Conservation (phyloP, 148 eudicot genomes). For the Vaccinium myrtillus region DNA sequence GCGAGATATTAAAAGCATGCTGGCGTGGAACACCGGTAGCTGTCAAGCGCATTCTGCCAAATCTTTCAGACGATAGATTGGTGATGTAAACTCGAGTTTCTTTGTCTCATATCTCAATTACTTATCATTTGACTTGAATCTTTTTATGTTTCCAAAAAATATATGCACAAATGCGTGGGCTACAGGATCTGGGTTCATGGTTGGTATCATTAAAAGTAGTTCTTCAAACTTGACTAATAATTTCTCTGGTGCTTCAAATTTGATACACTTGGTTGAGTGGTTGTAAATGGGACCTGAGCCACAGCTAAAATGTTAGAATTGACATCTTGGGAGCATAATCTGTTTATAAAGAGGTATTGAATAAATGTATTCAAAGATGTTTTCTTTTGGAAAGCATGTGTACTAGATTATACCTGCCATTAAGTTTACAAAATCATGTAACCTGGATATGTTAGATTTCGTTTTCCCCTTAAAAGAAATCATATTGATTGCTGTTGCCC, state of each 20-base stretch:
- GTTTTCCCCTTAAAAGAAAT: background rate
- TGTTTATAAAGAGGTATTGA: background rate
- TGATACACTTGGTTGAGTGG: background rate
- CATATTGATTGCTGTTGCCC: background rate
- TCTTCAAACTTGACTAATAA: background rate
- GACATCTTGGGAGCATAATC: background rate
- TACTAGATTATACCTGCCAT: background rate
- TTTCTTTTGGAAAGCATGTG: background rate
- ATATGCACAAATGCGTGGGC: constrained; percentile 1
- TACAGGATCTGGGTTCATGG: background rate
- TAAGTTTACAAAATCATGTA: background rate
- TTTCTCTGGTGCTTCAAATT: background rate
- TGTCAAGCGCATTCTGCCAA: constrained; percentile 96
- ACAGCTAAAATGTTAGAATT: background rate
- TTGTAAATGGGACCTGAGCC: background rate
- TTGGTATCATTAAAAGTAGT: background rate
- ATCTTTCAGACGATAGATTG: constrained; percentile 92
- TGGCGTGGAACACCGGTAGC: constrained; percentile 99
- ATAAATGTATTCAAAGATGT: background rate
- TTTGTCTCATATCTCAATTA: background rate
- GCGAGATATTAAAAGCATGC: constrained; percentile 86
- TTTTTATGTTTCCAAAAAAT: background rate
- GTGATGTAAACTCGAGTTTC: constrained; percentile 64
- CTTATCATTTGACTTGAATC: background rate
- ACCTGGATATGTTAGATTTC: background rate